Base-by-base conservation (phyloP, 345 rosid genomes). In the Dimocarpus longan region DNA sequence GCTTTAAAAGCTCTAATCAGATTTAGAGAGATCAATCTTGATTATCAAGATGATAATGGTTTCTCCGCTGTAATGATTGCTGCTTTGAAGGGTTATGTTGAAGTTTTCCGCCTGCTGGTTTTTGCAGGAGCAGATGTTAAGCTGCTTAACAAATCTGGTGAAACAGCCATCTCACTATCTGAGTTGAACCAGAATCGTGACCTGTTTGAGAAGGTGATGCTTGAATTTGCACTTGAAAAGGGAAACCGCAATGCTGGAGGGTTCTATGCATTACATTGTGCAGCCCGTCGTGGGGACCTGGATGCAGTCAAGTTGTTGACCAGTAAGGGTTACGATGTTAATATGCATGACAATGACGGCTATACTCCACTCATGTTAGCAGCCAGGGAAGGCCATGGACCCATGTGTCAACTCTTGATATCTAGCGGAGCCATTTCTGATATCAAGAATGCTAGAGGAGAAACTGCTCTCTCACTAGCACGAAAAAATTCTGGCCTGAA, bases 351-450 rank as follows among this genome's bases (percentile, higher is more conserved):
- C 50, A 93, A 91, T 37, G 91, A 91, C n/a, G 97, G 93, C n/a
- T 90, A 91, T 81, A 91, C 98, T 70, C 95, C 99, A 1, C 91
- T 96, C 24, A 96, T 96, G 98, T 84, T 96, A 72, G 98, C 98
- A 11, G 99, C 98, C 8, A 91, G 83, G 77, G 94, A 89, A 85
- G 98, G 97, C 42, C 93, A 90, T 66, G 80, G 87, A 19, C 73
- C 85, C 40, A 84, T 88, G 81, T 91, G 99, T 10, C 82, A 87
- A 81, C 89, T 93, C 56, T 75, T 96, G 82, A 88, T 96, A 59
- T 80, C 90, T 1, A 74, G 66, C 1, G 98, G 98, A 0, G 97
- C 98, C 24, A 77, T 81, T 39, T 94, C 97, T 22, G 80, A 88
- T 39, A 84, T 77, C 24, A 91, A 78, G 89, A 93, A 85, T 56